Percentiles rank a stretch among this genome's conserved stretches.
phyloP scores from a whole-genome alignment of 345 rosid genomes.

The Hypericum androsaemum region DNA sequence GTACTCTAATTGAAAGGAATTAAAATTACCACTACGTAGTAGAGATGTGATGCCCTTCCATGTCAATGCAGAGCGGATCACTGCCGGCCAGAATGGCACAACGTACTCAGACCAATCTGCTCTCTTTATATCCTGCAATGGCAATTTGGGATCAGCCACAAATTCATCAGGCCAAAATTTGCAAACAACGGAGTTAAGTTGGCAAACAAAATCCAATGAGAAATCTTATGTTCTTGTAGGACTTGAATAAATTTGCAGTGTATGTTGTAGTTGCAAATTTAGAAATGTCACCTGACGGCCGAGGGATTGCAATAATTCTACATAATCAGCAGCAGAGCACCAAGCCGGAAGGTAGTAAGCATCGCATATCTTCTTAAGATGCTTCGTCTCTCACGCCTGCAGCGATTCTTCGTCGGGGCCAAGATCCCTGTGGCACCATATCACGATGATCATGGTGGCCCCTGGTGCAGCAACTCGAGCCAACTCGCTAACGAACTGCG shows the following conservation, averaged over 20 bases:
- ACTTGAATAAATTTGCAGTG: too few relatives aligned
- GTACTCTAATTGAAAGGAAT: constrained; percentile 16
- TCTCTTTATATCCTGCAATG: constrained; percentile 58
- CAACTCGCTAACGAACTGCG: constrained; percentile 74
- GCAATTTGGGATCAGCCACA: too few relatives aligned
- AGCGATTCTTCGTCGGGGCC: constrained; percentile 46
- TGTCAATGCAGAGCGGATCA: constrained; percentile 58
- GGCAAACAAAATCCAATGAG: too few relatives aligned
- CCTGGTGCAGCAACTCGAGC: constrained; percentile 83
- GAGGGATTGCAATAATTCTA: constrained; percentile 55
- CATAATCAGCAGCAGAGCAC: constrained; percentile 79
- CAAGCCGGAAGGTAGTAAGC: constrained; percentile 77
- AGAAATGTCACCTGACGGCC: too few relatives aligned
- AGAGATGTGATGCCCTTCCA: constrained; percentile 78
- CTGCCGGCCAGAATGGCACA: constrained; percentile 95
- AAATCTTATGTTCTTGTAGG: too few relatives aligned
- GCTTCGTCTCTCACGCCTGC: constrained; percentile 59
- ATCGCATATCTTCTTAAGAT: constrained; percentile 52
- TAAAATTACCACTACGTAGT: constrained; percentile 46
- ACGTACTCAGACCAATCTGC: constrained; percentile 81
- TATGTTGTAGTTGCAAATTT: too few relatives aligned
- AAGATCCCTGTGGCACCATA: constrained; percentile 92
- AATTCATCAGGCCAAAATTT: too few relatives aligned
- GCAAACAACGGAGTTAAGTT: too few relatives aligned
- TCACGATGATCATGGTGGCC: constrained; percentile 63